Conservation (phyloP, 169 alveolate species). For the Miamiensis avidus region DNA sequence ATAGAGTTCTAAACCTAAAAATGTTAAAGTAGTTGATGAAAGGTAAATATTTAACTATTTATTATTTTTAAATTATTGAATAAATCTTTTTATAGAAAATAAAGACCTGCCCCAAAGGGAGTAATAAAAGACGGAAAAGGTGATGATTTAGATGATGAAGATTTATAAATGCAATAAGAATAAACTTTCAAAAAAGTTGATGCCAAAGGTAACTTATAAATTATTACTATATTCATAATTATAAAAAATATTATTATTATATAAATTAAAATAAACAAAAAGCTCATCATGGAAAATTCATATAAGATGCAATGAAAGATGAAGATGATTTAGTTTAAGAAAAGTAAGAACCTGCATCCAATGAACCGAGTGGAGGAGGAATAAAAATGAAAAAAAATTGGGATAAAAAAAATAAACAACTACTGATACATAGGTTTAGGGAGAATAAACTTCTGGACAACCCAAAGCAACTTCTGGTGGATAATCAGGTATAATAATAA, state of each 20-base stretch:
- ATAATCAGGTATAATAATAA: too few relatives aligned
- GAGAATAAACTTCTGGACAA: too few relatives aligned
- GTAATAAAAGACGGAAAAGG: not conserved
- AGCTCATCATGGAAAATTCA: not conserved
- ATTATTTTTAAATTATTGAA: too few relatives aligned
- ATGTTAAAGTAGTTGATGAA: not conserved
- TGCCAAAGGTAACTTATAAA: not conserved
- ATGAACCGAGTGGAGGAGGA: not conserved
- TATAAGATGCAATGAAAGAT: not conserved
- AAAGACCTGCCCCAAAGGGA: too few relatives aligned
- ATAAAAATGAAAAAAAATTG: not conserved
- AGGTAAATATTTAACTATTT: too few relatives aligned
- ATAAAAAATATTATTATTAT: too few relatives aligned
- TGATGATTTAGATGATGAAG: not conserved
- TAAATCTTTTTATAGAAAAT: too few relatives aligned
- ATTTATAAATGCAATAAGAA: not conserved
- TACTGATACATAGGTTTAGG: too few relatives aligned
- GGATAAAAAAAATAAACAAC: too few relatives aligned
- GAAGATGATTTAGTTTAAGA: not conserved
- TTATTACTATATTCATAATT: not conserved
- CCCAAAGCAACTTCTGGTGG: too few relatives aligned
- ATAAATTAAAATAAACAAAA: too few relatives aligned
- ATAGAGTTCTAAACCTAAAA: not conserved
- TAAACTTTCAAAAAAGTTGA: not conserved
- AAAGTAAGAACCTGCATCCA: not conserved